Conservation (phyloP, 768 basidiomycete species). For the Lentinula edodes region DNA sequence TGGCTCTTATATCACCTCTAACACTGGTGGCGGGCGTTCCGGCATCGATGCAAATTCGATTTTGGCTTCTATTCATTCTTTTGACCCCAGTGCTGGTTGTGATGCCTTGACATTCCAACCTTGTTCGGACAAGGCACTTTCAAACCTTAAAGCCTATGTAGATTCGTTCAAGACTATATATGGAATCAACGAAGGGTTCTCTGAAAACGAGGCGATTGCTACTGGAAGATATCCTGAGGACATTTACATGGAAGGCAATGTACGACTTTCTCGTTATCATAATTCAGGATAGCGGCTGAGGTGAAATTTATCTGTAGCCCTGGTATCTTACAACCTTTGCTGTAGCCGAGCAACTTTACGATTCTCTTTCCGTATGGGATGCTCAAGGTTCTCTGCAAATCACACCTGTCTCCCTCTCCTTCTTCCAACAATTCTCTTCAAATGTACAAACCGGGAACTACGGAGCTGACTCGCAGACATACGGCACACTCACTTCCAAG, state of each 20-base stretch:
- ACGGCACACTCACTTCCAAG: slow-evolving; percentile 40
- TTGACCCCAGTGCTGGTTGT: slow-evolving; percentile 67
- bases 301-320: slow-evolving; percentile 34
- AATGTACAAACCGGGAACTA: slow-evolving; percentile 50
- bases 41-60: slow-evolving; percentile 73
- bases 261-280: slow-evolving; percentile 15
- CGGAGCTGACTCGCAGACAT: slow-evolving; percentile 38
- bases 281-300: neutral
- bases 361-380: slow-evolving; percentile 64
- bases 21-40: slow-evolving; percentile 68
- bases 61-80: slow-evolving; percentile 70
- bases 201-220: slow-evolving; percentile 51
- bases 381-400: slow-evolving; percentile 43
- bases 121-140: slow-evolving; percentile 74
- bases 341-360: slow-evolving; percentile 77
- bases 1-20: slow-evolving; percentile 58
- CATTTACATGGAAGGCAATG: slow-evolving; percentile 65
- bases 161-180: slow-evolving; percentile 72
- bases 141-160: slow-evolving; percentile 64
- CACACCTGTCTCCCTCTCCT: slow-evolving; percentile 58
- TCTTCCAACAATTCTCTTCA: slow-evolving; percentile 61
- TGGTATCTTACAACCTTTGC: slow-evolving; percentile 74
- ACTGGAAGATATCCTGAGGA: slow-evolving; percentile 79
- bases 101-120: slow-evolving; percentile 74
- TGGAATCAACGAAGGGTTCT: slow-evolving; percentile 53